phyloP scores from a whole-genome alignment of 139 green algal species.

The Spirogloea muscicola region DNA sequence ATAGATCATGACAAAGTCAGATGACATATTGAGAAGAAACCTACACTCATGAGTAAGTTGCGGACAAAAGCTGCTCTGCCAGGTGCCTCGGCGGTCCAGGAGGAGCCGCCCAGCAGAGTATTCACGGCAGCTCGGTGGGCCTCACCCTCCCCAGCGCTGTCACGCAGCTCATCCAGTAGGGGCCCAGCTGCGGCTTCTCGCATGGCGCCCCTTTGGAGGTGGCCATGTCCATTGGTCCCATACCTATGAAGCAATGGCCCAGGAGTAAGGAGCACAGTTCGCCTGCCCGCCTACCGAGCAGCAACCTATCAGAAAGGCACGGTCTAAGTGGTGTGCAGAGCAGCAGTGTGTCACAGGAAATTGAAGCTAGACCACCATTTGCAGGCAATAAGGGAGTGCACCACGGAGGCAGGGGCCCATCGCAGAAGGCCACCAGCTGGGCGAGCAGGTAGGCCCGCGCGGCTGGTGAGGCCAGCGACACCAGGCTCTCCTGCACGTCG shows the following conservation, averaged over 20 bases:
- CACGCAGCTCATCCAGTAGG: too few species aligned
- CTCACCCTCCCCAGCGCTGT: too few species aligned
- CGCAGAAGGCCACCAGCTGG: constrained; percentile 29
- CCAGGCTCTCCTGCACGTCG: constrained; percentile 28
- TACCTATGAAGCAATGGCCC: too few species aligned
- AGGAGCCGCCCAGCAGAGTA: background rate
- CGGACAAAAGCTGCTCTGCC: constrained; percentile 8
- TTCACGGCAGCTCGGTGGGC: background rate
- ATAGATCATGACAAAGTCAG: background rate
- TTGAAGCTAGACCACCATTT: too few species aligned
- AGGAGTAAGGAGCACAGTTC: too few species aligned
- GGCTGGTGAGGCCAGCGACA: constrained; percentile 22
- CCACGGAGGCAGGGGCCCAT: constrained; percentile 31
- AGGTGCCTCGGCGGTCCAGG: background rate
- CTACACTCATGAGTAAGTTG: constrained; percentile 17
- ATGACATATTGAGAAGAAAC: background rate
- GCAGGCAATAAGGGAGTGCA: constrained; percentile 5
- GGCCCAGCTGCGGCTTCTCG: too few species aligned
- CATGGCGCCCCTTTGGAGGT: too few species aligned
- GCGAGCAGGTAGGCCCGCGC: background rate
- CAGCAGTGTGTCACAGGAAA: too few species aligned
- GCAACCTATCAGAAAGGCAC: too few species aligned
- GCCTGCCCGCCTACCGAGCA: too few species aligned
- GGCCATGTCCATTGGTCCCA: too few species aligned
- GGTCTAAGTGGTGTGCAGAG: too few species aligned